Evolutionary conservation across 2,329 filamentous ascomycete species (phyloP), one percentile per base, ranked within the genome.

Genomic region (Meredithiella fracta): DNA sequence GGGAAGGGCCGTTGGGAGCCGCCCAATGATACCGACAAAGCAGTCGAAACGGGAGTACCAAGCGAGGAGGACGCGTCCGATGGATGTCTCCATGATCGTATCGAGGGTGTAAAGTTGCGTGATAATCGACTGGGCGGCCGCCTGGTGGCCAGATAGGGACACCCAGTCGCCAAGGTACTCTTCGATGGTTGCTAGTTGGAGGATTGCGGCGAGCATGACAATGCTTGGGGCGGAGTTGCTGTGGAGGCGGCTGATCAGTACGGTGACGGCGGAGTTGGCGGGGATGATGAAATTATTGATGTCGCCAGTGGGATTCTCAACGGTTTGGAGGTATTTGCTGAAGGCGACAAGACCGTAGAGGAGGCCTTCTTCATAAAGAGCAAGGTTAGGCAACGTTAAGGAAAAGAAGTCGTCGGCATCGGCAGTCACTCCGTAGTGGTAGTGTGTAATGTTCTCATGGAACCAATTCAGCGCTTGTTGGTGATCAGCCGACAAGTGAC

Each of bases 131-230:
- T 85, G 80, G 0, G 92, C 92, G 9, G 91, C 92, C 65, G 85
- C 88, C 66, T 96, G 90, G 66, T 97, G 92, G 22, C 89, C 86
- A 68, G 92, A 83, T 15, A 97, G 73, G 63, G 94, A 96, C 54
- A 94, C 80, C 89, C 89, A 97, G 65, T 98, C 92, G 11, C 92
- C 92, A 49, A 97, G 75, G 63, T 89, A 94, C 69, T 97, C 92
- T 88, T 98, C 92, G 56, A 96, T 92, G 2, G 87, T 94, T 56
- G 90, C 89, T 52, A 97, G 77, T 64, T 97, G 90, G 44, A 98
- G 71, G 20, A 97, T 90, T 0, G 91, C 94, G 59, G 96, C 67
- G 31, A 97, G 72, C 0, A 84, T 95, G 5, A 83, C 78, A 52
- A 89, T 74, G 34, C 72, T 84, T 61, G 86, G 82, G 59, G 79